Conservation (phyloP, 139 green algal species). For the Chlorella vulgaris region DNA sequence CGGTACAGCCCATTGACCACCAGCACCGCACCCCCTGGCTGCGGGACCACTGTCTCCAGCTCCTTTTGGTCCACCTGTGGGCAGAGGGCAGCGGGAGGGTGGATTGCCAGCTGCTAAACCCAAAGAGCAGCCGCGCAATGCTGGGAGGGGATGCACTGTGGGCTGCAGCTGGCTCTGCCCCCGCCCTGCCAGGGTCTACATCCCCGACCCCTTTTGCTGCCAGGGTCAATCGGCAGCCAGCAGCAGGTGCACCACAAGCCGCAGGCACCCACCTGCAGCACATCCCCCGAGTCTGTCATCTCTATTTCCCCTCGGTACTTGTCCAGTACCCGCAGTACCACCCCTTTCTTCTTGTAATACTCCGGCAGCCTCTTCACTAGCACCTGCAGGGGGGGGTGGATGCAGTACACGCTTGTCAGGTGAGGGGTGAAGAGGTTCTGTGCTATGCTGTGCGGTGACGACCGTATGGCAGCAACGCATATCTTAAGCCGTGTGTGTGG, state of each 20-base stretch:
- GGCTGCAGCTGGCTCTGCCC: no score
- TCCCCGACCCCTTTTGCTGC: no score
- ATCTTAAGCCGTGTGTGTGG: no score
- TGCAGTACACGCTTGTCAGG: no score
- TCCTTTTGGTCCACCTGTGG: constrained; percentile 91
- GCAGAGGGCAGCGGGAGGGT: not conserved
- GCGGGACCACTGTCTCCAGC: constrained; percentile 91
- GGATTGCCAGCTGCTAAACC: no score
- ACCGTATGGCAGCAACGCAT: not conserved
- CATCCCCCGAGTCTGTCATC: constrained; percentile 76
- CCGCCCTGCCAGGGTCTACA: no score
- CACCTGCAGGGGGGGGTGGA: not conserved
- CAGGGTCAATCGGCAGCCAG: no score
- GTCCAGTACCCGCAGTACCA: constrained; percentile 72
- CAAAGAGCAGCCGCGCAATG: no score
- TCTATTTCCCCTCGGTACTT: constrained; percentile 81
- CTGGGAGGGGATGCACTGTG: no score
- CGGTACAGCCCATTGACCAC: constrained; percentile 79
- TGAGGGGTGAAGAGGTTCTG: no score
- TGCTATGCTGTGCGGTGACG: no score
- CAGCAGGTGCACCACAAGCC: no score
- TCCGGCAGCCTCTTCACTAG: constrained; percentile 59
- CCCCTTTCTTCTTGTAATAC: constrained; percentile 96
- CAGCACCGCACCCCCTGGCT: constrained; percentile 68
- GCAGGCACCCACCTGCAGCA: constrained; percentile 29